Conservation (phyloP, 1,139 yeast species). For the Zygoascus meyerae region DNA sequence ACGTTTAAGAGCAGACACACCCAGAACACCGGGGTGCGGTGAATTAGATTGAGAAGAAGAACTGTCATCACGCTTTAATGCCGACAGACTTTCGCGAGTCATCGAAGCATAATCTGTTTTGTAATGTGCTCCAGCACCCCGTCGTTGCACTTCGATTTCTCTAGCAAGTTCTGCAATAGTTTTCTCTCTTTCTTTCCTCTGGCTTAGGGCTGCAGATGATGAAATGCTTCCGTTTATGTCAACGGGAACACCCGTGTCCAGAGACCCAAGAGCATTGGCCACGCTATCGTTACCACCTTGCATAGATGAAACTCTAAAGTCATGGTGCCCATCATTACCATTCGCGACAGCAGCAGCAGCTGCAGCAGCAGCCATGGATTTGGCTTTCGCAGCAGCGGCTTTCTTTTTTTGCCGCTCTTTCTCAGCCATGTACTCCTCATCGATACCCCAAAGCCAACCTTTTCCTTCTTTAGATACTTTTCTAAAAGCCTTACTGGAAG, state of each 20-base stretch:
- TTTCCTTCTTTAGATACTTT: slow-evolving; percentile 73
- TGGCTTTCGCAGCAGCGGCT: slow-evolving; percentile 33
- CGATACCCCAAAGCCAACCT: slow-evolving; percentile 92
- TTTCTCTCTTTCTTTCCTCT: slow-evolving; percentile 32
- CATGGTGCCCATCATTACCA: slow-evolving; percentile 5
- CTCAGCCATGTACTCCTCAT: slow-evolving; percentile 75
- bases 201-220: background rate
- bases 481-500: slow-evolving; percentile 77
- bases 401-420: slow-evolving; percentile 69
- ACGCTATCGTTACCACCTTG: background rate
- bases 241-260: background rate
- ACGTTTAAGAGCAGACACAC: slow-evolving; percentile 9
- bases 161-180: slow-evolving; percentile 54
- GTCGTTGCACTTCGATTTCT: slow-evolving; percentile 41
- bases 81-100: slow-evolving; percentile 17
- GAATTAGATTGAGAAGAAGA: slow-evolving; percentile 9
- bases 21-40: slow-evolving; percentile 9
- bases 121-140: slow-evolving; percentile 16
- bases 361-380: slow-evolving; percentile 12
- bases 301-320: background rate
- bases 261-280: background rate
- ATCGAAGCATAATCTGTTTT: slow-evolving; percentile 22
- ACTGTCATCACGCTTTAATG: slow-evolving; percentile 9
- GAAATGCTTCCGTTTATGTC: background rate
- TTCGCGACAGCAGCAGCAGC: slow-evolving; percentile 8